phyloP scores from a whole-genome alignment of 2,329 filamentous ascomycete genomes.

The Colletotrichum spaethianum region DNA sequence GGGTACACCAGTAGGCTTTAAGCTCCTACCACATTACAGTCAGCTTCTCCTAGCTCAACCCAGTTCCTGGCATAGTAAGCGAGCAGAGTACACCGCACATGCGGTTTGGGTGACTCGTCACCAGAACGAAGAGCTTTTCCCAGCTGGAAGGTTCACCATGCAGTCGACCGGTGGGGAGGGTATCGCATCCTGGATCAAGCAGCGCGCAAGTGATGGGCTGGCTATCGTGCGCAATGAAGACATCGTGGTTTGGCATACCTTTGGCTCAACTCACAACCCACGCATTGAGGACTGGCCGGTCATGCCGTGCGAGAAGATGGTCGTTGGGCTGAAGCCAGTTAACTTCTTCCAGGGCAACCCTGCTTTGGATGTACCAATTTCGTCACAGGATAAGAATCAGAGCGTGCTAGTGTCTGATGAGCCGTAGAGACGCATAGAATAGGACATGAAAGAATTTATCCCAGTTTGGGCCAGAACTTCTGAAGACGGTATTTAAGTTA shows the following conservation, averaged over 20 bases:
- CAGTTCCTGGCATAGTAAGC: constrained; percentile 54
- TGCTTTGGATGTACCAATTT: constrained; percentile 63
- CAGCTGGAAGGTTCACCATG: constrained; percentile 60
- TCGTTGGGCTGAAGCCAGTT: constrained; percentile 65
- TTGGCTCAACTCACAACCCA: constrained; percentile 75
- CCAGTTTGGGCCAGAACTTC: too few relatives aligned
- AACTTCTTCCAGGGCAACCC: constrained; percentile 69
- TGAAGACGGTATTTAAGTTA: too few relatives aligned
- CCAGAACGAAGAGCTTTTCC: constrained; percentile 58
- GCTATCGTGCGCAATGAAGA: constrained; percentile 63
- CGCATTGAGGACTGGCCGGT: constrained; percentile 78
- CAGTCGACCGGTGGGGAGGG: constrained; percentile 61
- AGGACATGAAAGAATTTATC: background rate
- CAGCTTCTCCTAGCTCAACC: constrained; percentile 59
- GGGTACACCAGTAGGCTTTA: constrained; percentile 61
- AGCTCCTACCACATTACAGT: constrained; percentile 61
- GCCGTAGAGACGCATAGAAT: background rate
- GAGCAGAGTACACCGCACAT: constrained; percentile 60
- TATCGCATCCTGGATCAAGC: constrained; percentile 56
- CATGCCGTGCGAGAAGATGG: constrained; percentile 74
- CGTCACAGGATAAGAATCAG: constrained; percentile 52
- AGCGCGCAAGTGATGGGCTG: constrained; percentile 52
- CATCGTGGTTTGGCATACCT: constrained; percentile 71
- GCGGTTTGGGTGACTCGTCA: constrained; percentile 62
- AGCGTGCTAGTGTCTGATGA: constrained; percentile 48